Base-by-base conservation (phyloP, 306 rosid species). In the Inga laurina region DNA sequence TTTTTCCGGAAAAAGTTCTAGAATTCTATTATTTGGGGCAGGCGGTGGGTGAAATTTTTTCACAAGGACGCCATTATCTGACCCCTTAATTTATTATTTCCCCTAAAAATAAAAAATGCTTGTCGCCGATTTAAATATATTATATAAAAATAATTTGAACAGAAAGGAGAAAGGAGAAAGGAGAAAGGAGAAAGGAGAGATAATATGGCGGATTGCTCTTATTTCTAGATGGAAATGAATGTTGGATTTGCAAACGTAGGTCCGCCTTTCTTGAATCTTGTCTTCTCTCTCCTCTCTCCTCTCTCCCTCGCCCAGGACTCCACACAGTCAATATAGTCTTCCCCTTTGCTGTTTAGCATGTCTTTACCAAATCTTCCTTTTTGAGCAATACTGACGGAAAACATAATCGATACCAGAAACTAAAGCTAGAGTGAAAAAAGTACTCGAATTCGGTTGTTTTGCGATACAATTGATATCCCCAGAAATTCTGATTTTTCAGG, bases 201-300 rank as follows among this genome's bases (percentile, higher is more conserved):
- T 8, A 24, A 9, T 14, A 13, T 22, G 52, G 67, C 24, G 7
- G 48, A 48, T 30, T 11, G 52, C 71, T 41, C 71, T 49, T 41
- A n/a, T 37, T 67, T 54, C 32, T 13, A 76, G 73, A 74, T 67
- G 74, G 41, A 27, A 75, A 70, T 22, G 46, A 39, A 4, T n/a
- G 57, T 54, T 75, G 83, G 61, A 70, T 61, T 68, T 19, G 56
- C 21, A 0, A 44, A 14, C 59, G 83, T 80, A 84, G 83, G 91
- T 81, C 85, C 66, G 86, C 85, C 90, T 85, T 81, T 86, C 79
- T 81, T 86, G 91, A 90, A 86, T 72, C 86, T 79, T 76, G 77
- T 35, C 79, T 52, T 30, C 54, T 52, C 51, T 13, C 24, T 8
- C 46, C 54, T 52, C 51, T 13, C 24, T 8, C 46, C 9, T 34